These are phyloP conservation scores for Candida chauliodis DNA, from an alignment of 805 yeast species.

Conservation along the genomic window DNA sequence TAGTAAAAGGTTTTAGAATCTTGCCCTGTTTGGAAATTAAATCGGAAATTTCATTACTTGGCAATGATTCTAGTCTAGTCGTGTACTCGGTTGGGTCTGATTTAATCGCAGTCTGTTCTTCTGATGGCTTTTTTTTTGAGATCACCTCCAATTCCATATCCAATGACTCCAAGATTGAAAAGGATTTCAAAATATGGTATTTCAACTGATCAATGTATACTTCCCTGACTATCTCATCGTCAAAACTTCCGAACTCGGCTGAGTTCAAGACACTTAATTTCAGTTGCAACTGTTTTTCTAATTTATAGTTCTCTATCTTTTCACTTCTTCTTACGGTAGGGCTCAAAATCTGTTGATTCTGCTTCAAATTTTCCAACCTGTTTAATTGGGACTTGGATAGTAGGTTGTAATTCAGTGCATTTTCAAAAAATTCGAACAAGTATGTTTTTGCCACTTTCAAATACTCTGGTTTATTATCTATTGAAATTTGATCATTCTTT, in stretches of 20 bases:
- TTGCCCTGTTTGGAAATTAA: conserved; percentile 70
- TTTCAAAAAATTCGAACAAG: conserved; percentile 44
- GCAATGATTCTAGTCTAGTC: conserved; percentile 54
- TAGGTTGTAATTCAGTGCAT: conserved; percentile 39
- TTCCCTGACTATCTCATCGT: conserved; percentile 62
- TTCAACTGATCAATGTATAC: conserved; percentile 55
- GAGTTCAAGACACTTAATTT: conserved; percentile 40
- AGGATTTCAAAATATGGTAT: conserved; percentile 49
- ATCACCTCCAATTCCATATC: conserved; percentile 67
- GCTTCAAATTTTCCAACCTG: conserved; percentile 5
- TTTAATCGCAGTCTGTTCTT: background rate
- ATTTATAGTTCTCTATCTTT: conserved; percentile 66
- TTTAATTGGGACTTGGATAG: conserved; percentile 13
- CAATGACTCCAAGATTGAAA: conserved; percentile 54
- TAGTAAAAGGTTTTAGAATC: conserved; percentile 79
- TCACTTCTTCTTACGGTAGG: conserved; percentile 56
- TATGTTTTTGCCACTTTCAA: conserved; percentile 34
- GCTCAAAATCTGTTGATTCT: background rate
- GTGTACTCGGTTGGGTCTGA: conserved; percentile 45
- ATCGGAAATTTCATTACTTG: conserved; percentile 27
- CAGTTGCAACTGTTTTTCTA: conserved; percentile 50
- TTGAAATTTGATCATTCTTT: conserved; percentile 18
- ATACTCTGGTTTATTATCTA: conserved; percentile 24
- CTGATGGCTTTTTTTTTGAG: conserved; percentile 33
- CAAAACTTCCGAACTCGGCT: conserved; percentile 26